Conservation (phyloP, 2,329 filamentous ascomycete genomes). For the Bertia moriformis region DNA sequence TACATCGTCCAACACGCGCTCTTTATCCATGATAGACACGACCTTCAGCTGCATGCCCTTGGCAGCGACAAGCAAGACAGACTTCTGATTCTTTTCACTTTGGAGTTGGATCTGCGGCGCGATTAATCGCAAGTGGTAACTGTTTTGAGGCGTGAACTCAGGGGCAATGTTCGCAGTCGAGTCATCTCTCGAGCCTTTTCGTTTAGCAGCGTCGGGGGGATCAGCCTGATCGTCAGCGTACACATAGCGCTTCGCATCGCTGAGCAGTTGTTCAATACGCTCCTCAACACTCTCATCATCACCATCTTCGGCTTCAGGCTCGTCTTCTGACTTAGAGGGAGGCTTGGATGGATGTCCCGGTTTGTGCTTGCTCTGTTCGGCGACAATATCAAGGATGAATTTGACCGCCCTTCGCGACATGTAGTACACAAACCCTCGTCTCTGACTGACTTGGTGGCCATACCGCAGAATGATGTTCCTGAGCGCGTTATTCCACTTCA, state of each 20-base stretch:
- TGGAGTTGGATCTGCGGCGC: slow-evolving; percentile 65
- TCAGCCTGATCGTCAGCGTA: background rate
- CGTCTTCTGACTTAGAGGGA: slow-evolving; percentile 3
- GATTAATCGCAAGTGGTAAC: slow-evolving; percentile 59
- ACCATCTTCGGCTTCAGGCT: too few relatives aligned
- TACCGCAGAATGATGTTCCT: slow-evolving; percentile 64
- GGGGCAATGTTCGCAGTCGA: slow-evolving; percentile 43
- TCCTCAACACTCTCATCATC: slow-evolving; percentile 1
- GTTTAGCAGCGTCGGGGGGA: too few relatives aligned
- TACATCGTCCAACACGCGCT: slow-evolving; percentile 57
- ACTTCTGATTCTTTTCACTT: slow-evolving; percentile 61
- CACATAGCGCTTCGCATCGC: background rate
- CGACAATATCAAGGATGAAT: slow-evolving; percentile 63
- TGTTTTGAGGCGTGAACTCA: slow-evolving; percentile 57
- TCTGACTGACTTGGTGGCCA: slow-evolving; percentile 62
- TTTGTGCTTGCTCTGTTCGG: slow-evolving; percentile 47
- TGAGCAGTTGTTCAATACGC: slow-evolving; percentile 1
- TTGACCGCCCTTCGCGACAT: slow-evolving; percentile 63
- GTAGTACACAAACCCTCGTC: slow-evolving; percentile 64
- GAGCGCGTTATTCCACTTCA: slow-evolving; percentile 66
- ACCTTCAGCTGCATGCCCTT: slow-evolving; percentile 67
- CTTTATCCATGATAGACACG: slow-evolving; percentile 65
- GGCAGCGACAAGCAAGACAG: slow-evolving; percentile 57
- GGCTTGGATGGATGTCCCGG: background rate
- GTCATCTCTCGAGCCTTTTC: too few relatives aligned